Evolutionary conservation across 2,329 filamentous ascomycete species (phyloP).

Genomic region (Alternaria arborescens): DNA sequence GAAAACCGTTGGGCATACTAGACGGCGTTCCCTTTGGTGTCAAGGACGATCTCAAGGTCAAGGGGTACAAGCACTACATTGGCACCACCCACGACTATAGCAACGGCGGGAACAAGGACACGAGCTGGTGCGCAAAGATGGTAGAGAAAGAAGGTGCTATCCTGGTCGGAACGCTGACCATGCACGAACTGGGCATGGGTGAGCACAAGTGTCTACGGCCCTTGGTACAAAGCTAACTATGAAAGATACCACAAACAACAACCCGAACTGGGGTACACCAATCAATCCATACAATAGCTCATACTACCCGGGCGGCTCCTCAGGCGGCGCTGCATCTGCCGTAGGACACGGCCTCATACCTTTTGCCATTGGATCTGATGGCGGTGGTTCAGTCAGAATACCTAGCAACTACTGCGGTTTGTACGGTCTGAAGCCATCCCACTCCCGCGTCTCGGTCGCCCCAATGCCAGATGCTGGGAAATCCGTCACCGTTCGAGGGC

Average conservation of each 20-base stretch:
- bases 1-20: conserved; percentile 71
- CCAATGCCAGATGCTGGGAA: conserved; percentile 68
- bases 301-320: conserved; percentile 85
- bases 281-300: conserved; percentile 77
- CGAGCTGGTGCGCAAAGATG: conserved; percentile 75
- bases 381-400: conserved; percentile 78
- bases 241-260: conserved; percentile 83
- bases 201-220: conserved; percentile 33
- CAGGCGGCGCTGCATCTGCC: conserved; percentile 77
- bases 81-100: conserved; percentile 70
- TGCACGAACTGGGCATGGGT: conserved; percentile 81
- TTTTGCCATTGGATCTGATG: conserved; percentile 75
- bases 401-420: conserved; percentile 79
- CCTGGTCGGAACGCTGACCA: conserved; percentile 77
- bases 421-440: conserved; percentile 82
- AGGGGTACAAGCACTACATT: conserved; percentile 72
- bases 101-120: conserved; percentile 58
- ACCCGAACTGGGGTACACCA: conserved; percentile 76
- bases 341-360: conserved; percentile 76
- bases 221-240: neutral
- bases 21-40: conserved; percentile 85
- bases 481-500: conserved; percentile 74
- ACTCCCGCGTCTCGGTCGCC: conserved; percentile 70
- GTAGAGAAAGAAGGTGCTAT: conserved; percentile 79
- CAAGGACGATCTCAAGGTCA: conserved; percentile 80